Base-by-base conservation (phyloP, 2,329 filamentous ascomycete genomes). In the Exophiala calicioides region DNA sequence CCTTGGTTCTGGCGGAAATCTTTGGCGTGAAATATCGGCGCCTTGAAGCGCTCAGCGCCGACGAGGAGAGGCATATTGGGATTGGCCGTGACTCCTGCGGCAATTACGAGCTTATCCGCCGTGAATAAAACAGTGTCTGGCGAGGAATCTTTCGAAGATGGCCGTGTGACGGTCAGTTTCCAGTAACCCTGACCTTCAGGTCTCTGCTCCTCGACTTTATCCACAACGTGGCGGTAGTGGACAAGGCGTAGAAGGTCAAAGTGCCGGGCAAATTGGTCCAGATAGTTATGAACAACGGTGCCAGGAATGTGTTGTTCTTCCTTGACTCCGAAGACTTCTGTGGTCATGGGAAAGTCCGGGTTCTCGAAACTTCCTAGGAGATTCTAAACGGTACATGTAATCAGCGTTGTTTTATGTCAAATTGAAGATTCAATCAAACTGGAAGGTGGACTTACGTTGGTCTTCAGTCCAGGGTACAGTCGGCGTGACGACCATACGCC, bases 281-380 rank as follows among this genome's bases (percentile, higher is more conserved):
- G 64, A 60, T 86, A 86, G 2, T 66, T 58, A 56, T 82, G 73
- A 41, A 84, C 63, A 1, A 76, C 73, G 0, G 67, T 53, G 0
- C 79, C 82, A 0, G 81, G 76, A 37, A 86, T 78, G 60, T 85
- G 81, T 40, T 82, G 62, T 12, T 77, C 78, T 5, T 63, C 57
- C 39, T 72, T 60, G 16, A 74, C 64, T 0, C 68, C 70, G 56
- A 78, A 83, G 0, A 67, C 72, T 15, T 74, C 74, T 5, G 69
- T 65, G 47, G 76, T 72, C 81, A 90, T 85, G 13, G 85, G 84
- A 50, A 86, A 88, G 58, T 88, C 86, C 0, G 81, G 80, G 58
- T 79, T 89, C 63, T 90, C 84, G 56, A 84, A 88, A 0, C 80
- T 85, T 2, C 86, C 85, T 8, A 84, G 64, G 62, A 88, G 76